A percentile compares a stretch with the other conserved stretches of the same genome.
Evolutionary conservation across 331 rosid genomes (phyloP).

Genomic region (Quercus tomentella): DNA sequence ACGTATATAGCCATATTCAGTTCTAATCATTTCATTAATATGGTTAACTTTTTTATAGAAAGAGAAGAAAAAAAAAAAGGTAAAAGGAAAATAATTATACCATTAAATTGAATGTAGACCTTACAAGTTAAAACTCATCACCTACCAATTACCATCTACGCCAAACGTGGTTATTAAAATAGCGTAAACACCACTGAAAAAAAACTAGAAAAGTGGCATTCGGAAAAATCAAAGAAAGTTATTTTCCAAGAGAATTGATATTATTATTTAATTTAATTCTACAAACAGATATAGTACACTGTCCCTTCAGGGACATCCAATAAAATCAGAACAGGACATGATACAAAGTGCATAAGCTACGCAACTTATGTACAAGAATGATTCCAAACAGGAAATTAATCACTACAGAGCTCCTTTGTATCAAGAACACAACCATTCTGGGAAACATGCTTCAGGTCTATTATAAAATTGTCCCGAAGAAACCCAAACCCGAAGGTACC

Average conservation of each 20-base stretch:
- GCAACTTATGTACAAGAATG: slow-evolving; percentile 20
- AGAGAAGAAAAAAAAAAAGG: too few relatives aligned
- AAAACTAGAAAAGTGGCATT: too few relatives aligned
- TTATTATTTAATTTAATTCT: background rate
- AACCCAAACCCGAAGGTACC: slow-evolving; percentile 95
- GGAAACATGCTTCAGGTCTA: slow-evolving; percentile 70
- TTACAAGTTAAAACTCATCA: too few relatives aligned
- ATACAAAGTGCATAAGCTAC: slow-evolving; percentile 28
- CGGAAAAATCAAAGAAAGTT: background rate
- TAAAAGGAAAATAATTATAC: too few relatives aligned
- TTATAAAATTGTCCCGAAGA: slow-evolving; percentile 62
- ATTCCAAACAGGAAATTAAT: slow-evolving; percentile 18
- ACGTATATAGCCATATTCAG: too few relatives aligned
- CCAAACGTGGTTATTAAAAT: too few relatives aligned
- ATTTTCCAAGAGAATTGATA: background rate
- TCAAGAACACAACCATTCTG: slow-evolving; percentile 59
- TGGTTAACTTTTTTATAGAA: too few relatives aligned
- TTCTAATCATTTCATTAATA: too few relatives aligned
- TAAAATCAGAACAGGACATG: background rate
- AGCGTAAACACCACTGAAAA: too few relatives aligned
- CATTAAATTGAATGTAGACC: too few relatives aligned
- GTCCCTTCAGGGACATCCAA: background rate
- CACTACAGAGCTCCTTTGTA: slow-evolving; percentile 32
- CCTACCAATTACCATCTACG: too few relatives aligned
- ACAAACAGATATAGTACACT: slow-evolving; percentile 1